phyloP scores from a whole-genome alignment of 805 yeast genomes.

The Yarrowia keelungensis region DNA sequence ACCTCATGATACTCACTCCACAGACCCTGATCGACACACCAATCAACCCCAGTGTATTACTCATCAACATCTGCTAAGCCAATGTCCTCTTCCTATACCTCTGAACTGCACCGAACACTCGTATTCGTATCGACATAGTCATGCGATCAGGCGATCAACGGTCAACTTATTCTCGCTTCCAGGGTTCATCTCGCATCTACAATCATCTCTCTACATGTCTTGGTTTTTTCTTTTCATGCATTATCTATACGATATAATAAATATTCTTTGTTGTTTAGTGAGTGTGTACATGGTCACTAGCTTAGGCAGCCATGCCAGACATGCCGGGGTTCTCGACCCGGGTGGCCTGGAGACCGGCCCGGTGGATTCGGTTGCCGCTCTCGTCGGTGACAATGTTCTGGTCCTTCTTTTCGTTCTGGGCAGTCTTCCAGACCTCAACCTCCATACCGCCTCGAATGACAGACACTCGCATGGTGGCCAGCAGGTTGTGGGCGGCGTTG shows the following conservation, averaged over 20 bases:
- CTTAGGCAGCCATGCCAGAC: conserved; percentile 66
- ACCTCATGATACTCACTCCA: too few species aligned
- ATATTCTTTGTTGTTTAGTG: conserved; percentile 23
- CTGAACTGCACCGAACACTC: too few species aligned
- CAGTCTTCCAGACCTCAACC: conserved; percentile 81
- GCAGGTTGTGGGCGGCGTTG: conserved; percentile 87
- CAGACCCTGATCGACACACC: too few species aligned
- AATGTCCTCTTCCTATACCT: too few species aligned
- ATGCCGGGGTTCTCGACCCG: conserved; percentile 55
- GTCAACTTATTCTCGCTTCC: too few species aligned
- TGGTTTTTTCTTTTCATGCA: background rate
- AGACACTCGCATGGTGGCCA: conserved; percentile 94
- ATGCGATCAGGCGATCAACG: too few species aligned
- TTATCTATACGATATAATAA: conserved; percentile 35
- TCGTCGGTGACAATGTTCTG: conserved; percentile 63
- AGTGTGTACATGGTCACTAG: too few species aligned
- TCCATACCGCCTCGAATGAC: conserved; percentile 82
- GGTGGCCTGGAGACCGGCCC: conserved; percentile 69
- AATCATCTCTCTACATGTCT: too few species aligned
- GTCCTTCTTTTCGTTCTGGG: conserved; percentile 68
- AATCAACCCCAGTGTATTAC: too few species aligned
- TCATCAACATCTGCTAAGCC: too few species aligned
- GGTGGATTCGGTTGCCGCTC: conserved; percentile 61
- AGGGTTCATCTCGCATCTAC: too few species aligned
- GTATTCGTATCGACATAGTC: too few species aligned